Conservation (phyloP, 2,329 filamentous ascomycete species). For the Botryotinia calthae region DNA sequence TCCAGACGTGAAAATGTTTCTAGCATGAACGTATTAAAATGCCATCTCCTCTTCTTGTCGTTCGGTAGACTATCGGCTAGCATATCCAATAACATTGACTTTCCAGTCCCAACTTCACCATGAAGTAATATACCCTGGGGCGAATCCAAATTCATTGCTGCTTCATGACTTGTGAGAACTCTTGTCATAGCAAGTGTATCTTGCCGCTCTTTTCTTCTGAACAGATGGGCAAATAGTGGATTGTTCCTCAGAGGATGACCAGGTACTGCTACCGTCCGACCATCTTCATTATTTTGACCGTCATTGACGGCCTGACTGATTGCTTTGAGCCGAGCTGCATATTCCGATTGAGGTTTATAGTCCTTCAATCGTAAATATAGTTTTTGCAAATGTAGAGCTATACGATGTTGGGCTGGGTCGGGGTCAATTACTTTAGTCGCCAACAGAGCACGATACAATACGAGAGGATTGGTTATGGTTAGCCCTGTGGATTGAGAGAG, state of each 20-base stretch:
- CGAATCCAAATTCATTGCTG: conserved; percentile 67
- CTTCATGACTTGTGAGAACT: conserved; percentile 67
- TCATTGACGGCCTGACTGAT: conserved; percentile 48
- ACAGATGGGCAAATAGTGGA: conserved; percentile 58
- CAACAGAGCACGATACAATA: conserved; percentile 71
- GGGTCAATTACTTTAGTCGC: conserved; percentile 61
- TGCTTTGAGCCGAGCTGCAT: conserved; percentile 61
- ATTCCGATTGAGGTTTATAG: conserved; percentile 71
- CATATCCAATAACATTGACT: conserved; percentile 80
- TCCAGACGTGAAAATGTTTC: conserved; percentile 73
- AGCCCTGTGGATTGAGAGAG: conserved; percentile 45
- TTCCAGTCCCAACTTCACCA: conserved; percentile 79
- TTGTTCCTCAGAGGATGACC: conserved; percentile 58
- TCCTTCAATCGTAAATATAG: conserved; percentile 74
- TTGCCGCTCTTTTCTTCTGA: conserved; percentile 52
- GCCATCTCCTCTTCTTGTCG: conserved; percentile 70
- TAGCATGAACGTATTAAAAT: conserved; percentile 86
- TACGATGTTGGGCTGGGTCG: conserved; percentile 68
- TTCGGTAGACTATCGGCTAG: conserved; percentile 77
- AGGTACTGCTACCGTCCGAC: conserved; percentile 47
- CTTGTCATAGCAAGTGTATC: conserved; percentile 64
- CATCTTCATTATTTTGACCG: conserved; percentile 36
- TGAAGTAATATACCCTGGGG: conserved; percentile 74
- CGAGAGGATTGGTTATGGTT: conserved; percentile 68
- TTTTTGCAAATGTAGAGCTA: conserved; percentile 74